Evolutionary conservation across 352 stramenopile species (phyloP).

Genomic region (Thraustotheca clavata): DNA sequence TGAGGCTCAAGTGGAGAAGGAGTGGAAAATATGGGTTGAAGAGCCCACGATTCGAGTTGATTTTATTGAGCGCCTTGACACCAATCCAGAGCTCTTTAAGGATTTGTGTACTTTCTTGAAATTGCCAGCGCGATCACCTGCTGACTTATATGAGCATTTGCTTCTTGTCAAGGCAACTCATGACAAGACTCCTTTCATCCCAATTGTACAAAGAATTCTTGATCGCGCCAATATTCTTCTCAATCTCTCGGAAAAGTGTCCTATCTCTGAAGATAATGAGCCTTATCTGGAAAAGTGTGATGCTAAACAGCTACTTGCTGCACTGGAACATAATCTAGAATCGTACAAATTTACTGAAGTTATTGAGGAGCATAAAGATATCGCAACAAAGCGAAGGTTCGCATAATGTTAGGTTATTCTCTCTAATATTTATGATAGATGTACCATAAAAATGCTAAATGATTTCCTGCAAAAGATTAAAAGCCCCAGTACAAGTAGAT

Average conservation of each 20-base stretch:
- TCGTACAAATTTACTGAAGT: background rate
- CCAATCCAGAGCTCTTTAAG: slow-evolving; percentile 37
- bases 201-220: background rate
- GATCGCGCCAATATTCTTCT: background rate
- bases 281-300: background rate
- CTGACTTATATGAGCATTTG: background rate
- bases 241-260: background rate
- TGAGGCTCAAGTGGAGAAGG: slow-evolving; percentile 51
- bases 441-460: background rate
- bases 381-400: background rate
- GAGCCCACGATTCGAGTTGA: slow-evolving; percentile 35
- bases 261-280: background rate
- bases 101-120: slow-evolving; percentile 36
- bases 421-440: background rate
- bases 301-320: background rate
- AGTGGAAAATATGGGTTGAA: slow-evolving; percentile 43
- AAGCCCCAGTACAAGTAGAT: slow-evolving; percentile 13
- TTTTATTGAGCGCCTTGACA: slow-evolving; percentile 43
- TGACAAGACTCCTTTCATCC: background rate
- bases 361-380: background rate
- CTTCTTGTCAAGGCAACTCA: background rate
- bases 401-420: background rate
- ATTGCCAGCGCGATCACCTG: background rate
- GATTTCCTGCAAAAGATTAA: background rate
- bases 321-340: background rate